Base-by-base conservation (phyloP, 2,329 filamentous ascomycete genomes). In the Pyrenophora graminea region DNA sequence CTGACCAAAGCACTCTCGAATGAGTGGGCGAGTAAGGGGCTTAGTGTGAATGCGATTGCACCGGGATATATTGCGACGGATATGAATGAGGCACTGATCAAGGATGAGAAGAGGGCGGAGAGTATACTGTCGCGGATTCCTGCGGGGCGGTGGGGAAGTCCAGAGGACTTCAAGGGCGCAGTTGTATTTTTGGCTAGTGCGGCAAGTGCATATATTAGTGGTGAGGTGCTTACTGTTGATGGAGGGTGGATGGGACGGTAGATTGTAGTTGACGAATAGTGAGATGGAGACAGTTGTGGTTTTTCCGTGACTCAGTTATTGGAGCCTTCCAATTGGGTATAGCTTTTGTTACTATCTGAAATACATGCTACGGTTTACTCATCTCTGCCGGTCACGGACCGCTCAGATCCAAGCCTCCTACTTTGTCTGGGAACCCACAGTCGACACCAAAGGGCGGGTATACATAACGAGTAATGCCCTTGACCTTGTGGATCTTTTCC, bases 41-140 rank as follows among this genome's bases (percentile, higher is more conserved):
- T 96, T 55, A 90, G 83, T 1, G 91, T 96, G 34, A 96, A 96
- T 72, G 90, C 88, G 6, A 90, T 96, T 67, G 91, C 91, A 2
- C 91, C 91, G 0, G 91, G 91, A 0, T 96, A 96, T 73, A 90
- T 96, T 63, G 89, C 84, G 42, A 96, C 91, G n/a, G 91, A 96
- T 54, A 96, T 96, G 92, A 97, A 96, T 71, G 82, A 81, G 59
- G 91, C 91, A 2, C 74, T 97, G 66, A 83, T 96, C 37, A 82
- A 86, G 43, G 86, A 96, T 72, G 74, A 82, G 64, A 83, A 82
- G 61, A 78, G 91, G 31, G 81, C 88, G 53, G 83, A 80, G 58
- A 87, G 87, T 65, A 96, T 96, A 62, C 81, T 89, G 66, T 85
- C 84, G 30, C 79, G 91, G 49, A 96, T 96, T 64, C 91, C 91